Conservation (phyloP, 2,329 filamentous ascomycete genomes). For the Cladophialophora psammophila region DNA sequence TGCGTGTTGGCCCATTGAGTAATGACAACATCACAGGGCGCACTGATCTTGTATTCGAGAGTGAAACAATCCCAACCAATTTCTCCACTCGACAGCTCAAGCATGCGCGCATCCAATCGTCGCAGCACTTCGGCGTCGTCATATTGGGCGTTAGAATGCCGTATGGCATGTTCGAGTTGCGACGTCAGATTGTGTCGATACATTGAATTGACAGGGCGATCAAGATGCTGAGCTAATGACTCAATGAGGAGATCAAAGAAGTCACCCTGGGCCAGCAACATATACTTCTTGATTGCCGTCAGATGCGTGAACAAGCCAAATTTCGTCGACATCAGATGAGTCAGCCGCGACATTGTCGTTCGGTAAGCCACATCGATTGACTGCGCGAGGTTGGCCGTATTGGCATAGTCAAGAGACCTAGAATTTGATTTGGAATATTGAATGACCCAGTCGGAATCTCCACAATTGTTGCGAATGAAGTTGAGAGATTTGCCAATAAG, state of each 20-base stretch:
- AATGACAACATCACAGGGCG: constrained; percentile 94
- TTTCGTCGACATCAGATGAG: constrained; percentile 91
- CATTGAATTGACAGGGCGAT: constrained; percentile 93
- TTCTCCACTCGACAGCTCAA: constrained; percentile 93
- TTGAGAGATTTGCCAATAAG: constrained; percentile 97
- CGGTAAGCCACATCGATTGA: constrained; percentile 98
- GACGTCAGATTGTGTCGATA: constrained; percentile 96
- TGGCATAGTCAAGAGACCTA: constrained; percentile 91
- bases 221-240: constrained; percentile 87
- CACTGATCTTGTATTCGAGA: constrained; percentile 96
- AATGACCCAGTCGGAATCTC: constrained; percentile 93
- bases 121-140: constrained; percentile 91
- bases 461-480: constrained; percentile 95
- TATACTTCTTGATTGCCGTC: constrained; percentile 89
- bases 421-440: constrained; percentile 92
- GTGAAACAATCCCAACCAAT: constrained; percentile 99
- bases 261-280: constrained; percentile 92
- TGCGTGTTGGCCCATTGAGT: constrained; percentile 95
- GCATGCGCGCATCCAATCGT: constrained; percentile 94
- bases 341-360: constrained; percentile 93
- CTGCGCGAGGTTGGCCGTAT: constrained; percentile 78
- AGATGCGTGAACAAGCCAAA: constrained; percentile 95
- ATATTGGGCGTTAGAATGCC: constrained; percentile 95
- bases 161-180: constrained; percentile 96
- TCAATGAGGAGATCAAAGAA: constrained; percentile 98